Base-by-base conservation (phyloP, 306 rosid species). In the Abrus precatorius region DNA sequence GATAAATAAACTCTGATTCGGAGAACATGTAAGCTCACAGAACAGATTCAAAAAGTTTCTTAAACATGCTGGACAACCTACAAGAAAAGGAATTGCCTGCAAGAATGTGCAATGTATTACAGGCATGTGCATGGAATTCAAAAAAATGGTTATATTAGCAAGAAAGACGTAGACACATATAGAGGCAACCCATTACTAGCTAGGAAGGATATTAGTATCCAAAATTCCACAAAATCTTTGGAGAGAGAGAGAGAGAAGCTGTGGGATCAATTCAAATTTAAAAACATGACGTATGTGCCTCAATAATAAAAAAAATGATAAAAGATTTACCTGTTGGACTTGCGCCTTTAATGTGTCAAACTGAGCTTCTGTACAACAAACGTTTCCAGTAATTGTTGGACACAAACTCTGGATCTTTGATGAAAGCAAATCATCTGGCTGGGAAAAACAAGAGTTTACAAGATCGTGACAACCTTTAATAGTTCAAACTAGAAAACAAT, bases 41-140 rank as follows among this genome's bases (percentile, higher is more conserved):
- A 95, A 95, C 75, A 95, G 80, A 85, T 95, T 95, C 87, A 95
- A 84, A 88, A 95, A 93, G 87, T 95, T 95, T 85, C 99, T 90
- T 82, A 95, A 89, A 92, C 99, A 95, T 59, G 99, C 94, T 43
- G 99, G 99, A 86, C 99, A 95, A 74, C 99, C 97, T 73, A 95
- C 99, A 73, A 95, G 97, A 74, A 95, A 87, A 65, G 99, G 99
- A 84, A 95, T 93, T 29, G 96, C 99, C 99, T 95, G 98, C 92
- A 76, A 85, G 74, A 80, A 72, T 67, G 74, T 65, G 53, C 76
- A 56, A 5, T 70, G 65, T 27, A 65, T 61, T 57, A 52, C 52
- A 76, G 27, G 48, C 12, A 48, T 54, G 30, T 38, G 56, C 27
- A 32, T 69, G 13, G 34, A 80, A 45, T 70, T 69, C 59, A 34